Conservation (phyloP, 805 yeast genomes). For the Metschnikowia cerradonensis region DNA sequence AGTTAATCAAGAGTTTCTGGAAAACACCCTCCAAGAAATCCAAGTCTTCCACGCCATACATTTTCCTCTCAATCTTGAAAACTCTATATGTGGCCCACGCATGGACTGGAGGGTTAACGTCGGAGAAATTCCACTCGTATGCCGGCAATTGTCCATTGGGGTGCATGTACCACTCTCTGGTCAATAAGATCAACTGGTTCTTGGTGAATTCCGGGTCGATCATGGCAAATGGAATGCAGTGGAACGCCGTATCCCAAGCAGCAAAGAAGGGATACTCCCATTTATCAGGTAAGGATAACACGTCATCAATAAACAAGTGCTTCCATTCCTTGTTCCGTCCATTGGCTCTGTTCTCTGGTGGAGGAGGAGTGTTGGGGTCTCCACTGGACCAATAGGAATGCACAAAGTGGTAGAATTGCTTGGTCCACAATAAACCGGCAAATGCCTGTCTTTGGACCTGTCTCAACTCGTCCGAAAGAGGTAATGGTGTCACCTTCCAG, state of each 20-base stretch:
- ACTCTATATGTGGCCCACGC: slow-evolving; percentile 93
- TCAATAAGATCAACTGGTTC: slow-evolving; percentile 76
- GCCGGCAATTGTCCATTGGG: slow-evolving; percentile 98
- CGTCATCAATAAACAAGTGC: slow-evolving; percentile 82
- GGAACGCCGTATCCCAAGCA: slow-evolving; percentile 96
- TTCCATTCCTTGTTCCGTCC: slow-evolving; percentile 90
- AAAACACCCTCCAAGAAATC: slow-evolving; percentile 87
- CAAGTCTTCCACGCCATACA: slow-evolving; percentile 77
- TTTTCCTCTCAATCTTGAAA: slow-evolving; percentile 79
- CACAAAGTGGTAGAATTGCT: slow-evolving; percentile 83
- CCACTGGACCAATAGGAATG: slow-evolving; percentile 86
- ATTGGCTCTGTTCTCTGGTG: slow-evolving; percentile 75
- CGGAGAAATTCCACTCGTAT: slow-evolving; percentile 93
- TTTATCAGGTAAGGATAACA: slow-evolving; percentile 86
- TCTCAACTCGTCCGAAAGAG: slow-evolving; percentile 73
- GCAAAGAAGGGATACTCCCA: slow-evolving; percentile 97
- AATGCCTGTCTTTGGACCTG: slow-evolving; percentile 89
- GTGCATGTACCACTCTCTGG: slow-evolving; percentile 96
- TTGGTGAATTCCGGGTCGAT: slow-evolving; percentile 91
- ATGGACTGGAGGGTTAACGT: slow-evolving; percentile 96
- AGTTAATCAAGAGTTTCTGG: slow-evolving; percentile 82
- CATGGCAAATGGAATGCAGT: slow-evolving; percentile 88
- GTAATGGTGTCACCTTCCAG: slow-evolving; percentile 83
- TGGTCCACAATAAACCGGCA: slow-evolving; percentile 91
- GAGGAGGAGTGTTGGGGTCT: slow-evolving; percentile 71